A percentile compares a stretch with the other conserved stretches of the same genome.
phyloP scores from a whole-genome alignment of 495 filamentous ascomycete genomes.

The Lepraria neglecta region DNA sequence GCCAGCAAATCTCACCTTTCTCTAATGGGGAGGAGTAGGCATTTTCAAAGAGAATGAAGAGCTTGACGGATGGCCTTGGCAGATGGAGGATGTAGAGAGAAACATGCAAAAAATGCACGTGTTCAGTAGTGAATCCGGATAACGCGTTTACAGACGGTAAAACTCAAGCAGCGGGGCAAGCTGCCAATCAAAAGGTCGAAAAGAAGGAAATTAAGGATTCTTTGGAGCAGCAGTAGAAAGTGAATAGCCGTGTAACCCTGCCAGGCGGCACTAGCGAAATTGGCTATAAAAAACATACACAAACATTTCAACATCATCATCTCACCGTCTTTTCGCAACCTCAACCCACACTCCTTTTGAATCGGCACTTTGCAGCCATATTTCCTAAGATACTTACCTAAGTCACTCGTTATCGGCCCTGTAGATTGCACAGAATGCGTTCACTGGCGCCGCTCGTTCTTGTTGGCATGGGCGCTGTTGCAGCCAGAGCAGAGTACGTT shows the following conservation, averaged over 20 bases:
- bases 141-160: no score
- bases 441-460: constrained; percentile 12
- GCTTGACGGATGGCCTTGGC: no score
- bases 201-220: background rate
- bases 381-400: background rate
- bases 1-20: background rate
- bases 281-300: constrained; percentile 4
- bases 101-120: background rate
- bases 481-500: constrained; percentile 11
- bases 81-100: no score
- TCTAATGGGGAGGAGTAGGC: background rate
- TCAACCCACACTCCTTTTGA: constrained; percentile 7
- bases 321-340: constrained; percentile 2
- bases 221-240: background rate
- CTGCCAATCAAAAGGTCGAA: no score
- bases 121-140: background rate
- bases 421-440: background rate
- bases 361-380: background rate
- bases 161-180: no score
- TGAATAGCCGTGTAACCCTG: background rate
- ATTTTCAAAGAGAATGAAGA: no score
- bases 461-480: constrained; percentile 13
- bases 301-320: background rate
- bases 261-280: constrained; percentile 5
- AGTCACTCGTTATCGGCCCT: constrained; percentile 11